These are phyloP conservation scores for Anacardium occidentale DNA, from an alignment of 345 rosid species.

Conservation along the genomic window DNA sequence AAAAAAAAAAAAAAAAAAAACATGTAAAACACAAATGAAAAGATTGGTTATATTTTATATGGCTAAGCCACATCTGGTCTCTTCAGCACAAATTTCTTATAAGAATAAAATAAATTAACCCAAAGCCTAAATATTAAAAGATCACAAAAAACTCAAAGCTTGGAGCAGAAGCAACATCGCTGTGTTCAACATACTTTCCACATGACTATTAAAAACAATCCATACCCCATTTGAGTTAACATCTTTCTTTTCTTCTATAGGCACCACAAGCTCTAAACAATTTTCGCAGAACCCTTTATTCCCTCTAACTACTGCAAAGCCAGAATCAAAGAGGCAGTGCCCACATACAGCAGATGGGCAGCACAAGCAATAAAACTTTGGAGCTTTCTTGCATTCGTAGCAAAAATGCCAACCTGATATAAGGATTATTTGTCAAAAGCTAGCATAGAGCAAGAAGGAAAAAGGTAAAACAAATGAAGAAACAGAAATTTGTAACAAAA, in stretches of 20 bases:
- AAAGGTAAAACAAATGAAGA: background rate
- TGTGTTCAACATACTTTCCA: background rate
- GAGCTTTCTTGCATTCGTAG: conserved; percentile 34
- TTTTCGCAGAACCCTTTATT: conserved; percentile 38
- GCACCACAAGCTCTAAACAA: conserved; percentile 41
- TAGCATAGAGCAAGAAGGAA: background rate
- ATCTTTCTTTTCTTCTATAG: conserved; percentile 42
- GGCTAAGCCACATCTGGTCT: background rate
- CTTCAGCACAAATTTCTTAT: too few species aligned
- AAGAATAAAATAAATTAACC: too few species aligned
- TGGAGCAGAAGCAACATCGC: background rate
- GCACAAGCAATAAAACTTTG: conserved; percentile 52
- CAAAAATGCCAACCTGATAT: conserved; percentile 57
- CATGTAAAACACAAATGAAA: background rate
- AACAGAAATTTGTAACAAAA: background rate
- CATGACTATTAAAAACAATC: background rate
- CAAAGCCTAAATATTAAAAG: background rate
- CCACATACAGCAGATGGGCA: conserved; percentile 53
- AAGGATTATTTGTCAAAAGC: background rate
- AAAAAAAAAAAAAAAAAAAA: background rate
- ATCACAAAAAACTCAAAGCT: background rate
- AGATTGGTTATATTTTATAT: background rate
- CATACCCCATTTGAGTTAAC: conserved; percentile 39
- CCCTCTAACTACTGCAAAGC: conserved; percentile 30
- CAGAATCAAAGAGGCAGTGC: conserved; percentile 31